Conservation (phyloP, 768 basidiomycete species). For the Leccinum longicurvipes region DNA sequence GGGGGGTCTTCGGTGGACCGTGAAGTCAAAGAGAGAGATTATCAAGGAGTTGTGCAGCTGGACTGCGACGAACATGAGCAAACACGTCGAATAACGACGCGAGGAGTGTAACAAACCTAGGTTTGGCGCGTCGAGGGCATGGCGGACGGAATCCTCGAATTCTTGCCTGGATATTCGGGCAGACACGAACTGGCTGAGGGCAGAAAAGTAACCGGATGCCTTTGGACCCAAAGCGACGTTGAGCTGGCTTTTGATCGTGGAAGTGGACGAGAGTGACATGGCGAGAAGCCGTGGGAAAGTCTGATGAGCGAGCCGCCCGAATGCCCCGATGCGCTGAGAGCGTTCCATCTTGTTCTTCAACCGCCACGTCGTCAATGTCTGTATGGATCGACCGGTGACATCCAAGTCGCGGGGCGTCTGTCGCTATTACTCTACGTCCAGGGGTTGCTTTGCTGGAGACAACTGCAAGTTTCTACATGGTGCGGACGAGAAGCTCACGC, state of each 20-base stretch:
- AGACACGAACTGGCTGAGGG: slow-evolving; percentile 63
- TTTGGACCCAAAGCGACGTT: slow-evolving; percentile 58
- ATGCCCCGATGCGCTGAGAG: neutral
- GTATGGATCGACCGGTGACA: slow-evolving; percentile 55
- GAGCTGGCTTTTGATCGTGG: slow-evolving; percentile 68
- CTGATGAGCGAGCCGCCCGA: neutral
- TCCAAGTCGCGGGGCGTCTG: slow-evolving; percentile 72
- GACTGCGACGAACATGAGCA: slow-evolving; percentile 39
- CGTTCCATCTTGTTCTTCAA: neutral
- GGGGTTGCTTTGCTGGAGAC: slow-evolving; percentile 69
- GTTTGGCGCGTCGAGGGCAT: slow-evolving; percentile 55
- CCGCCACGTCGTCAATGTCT: slow-evolving; percentile 19
- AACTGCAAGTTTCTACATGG: slow-evolving; percentile 79
- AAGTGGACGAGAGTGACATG: slow-evolving; percentile 77
- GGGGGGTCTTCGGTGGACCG: slow-evolving; percentile 63
- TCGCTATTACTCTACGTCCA: slow-evolving; percentile 55
- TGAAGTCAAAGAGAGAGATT: slow-evolving; percentile 79
- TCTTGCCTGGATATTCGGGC: slow-evolving; percentile 69
- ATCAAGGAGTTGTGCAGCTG: slow-evolving; percentile 83
- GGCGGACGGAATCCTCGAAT: slow-evolving; percentile 69
- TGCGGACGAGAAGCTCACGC: slow-evolving; percentile 49
- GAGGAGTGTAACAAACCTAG: slow-evolving; percentile 36
- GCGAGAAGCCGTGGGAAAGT: slow-evolving; percentile 15
- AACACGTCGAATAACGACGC: neutral
- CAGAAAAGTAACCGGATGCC: slow-evolving; percentile 56